Percentiles rank a stretch among this genome's conserved stretches.
These are phyloP conservation scores for Aspergillus sparsus DNA, from an alignment of 495 filamentous ascomycete species.

Conservation along the genomic window DNA sequence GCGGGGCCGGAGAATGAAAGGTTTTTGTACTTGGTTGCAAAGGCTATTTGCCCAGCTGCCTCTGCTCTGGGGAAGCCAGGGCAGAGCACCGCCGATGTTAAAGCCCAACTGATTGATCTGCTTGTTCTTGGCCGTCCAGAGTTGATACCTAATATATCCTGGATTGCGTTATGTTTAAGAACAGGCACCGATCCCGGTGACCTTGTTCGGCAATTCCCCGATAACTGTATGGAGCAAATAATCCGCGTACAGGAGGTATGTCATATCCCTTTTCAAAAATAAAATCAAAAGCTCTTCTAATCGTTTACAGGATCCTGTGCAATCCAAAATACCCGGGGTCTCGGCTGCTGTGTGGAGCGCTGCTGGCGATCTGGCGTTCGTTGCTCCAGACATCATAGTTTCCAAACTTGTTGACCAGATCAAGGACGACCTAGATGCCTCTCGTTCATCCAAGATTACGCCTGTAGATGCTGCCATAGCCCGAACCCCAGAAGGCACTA, in stretches of 20 bases:
- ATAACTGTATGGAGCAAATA: slow-evolving; percentile 53
- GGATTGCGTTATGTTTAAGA: slow-evolving; percentile 84
- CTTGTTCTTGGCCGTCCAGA: slow-evolving; percentile 77
- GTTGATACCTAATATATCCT: slow-evolving; percentile 72
- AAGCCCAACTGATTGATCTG: slow-evolving; percentile 68
- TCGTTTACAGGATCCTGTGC: slow-evolving; percentile 33
- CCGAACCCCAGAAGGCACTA: slow-evolving; percentile 79
- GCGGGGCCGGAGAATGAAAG: slow-evolving; percentile 62
- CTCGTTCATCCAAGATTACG: slow-evolving; percentile 67
- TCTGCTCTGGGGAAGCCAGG: slow-evolving; percentile 38
- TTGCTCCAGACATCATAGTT: slow-evolving; percentile 80
- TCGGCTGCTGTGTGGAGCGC: slow-evolving; percentile 73
- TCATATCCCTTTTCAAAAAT: neutral
- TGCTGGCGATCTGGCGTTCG: slow-evolving; percentile 88
- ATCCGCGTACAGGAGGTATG: slow-evolving; percentile 36
- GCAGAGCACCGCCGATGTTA: slow-evolving; percentile 45
- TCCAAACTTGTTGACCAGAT: slow-evolving; percentile 75
- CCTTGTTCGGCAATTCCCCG: slow-evolving; percentile 57
- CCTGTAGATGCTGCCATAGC: slow-evolving; percentile 89
- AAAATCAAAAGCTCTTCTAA: slow-evolving; percentile 4
- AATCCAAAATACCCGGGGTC: slow-evolving; percentile 47
- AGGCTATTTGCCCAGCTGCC: slow-evolving; percentile 63
- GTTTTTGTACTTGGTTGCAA: slow-evolving; percentile 62
- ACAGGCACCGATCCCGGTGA: slow-evolving; percentile 79
- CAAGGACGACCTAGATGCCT: slow-evolving; percentile 63